phyloP scores from a whole-genome alignment of 768 basidiomycete genomes.

The Pleurotus citrinopileatus region DNA sequence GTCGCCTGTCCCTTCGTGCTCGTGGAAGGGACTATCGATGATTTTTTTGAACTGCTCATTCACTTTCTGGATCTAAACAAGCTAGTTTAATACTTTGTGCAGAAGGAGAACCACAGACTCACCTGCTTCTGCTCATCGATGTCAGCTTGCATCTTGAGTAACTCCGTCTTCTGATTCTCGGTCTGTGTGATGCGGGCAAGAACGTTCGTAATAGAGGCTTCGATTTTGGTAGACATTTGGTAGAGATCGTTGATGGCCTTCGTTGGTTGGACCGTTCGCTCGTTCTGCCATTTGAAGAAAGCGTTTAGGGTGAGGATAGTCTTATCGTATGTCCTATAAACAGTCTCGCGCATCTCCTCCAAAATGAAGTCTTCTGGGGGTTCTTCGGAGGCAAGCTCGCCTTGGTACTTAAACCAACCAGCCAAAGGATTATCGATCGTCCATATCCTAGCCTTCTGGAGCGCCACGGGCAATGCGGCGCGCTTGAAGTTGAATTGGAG shows the following conservation, averaged over 20 bases:
- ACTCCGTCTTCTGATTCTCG: constrained; percentile 9
- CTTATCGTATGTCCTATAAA: constrained; percentile 9
- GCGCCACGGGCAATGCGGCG: constrained; percentile 12
- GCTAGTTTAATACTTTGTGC: neutral
- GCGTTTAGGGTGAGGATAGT: constrained; percentile 10
- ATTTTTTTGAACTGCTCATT: constrained; percentile 10
- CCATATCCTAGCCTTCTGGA: constrained; percentile 10
- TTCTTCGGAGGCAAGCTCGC: neutral
- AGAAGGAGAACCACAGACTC: neutral
- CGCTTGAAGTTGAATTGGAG: constrained; percentile 20
- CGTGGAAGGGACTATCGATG: constrained; percentile 10
- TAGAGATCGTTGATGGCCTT: constrained; percentile 13
- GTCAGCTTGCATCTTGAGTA: constrained; percentile 7
- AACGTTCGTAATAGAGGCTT: constrained; percentile 7
- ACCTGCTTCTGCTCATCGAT: constrained; percentile 8
- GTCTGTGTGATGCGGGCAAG: constrained; percentile 14
- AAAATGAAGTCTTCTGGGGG: neutral
- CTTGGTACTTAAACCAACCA: constrained; percentile 8
- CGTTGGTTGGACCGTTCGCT: constrained; percentile 15
- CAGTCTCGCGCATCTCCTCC: constrained; percentile 5
- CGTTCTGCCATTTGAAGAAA: constrained; percentile 15
- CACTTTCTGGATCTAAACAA: constrained; percentile 6
- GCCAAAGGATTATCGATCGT: constrained; percentile 17
- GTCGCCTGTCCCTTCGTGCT: constrained; percentile 2
- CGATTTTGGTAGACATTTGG: constrained; percentile 11